Evolutionary conservation across 805 yeast genomes (phyloP), one percentile per base, ranked within the genome.

Genomic region (Lachancea nothofagi): DNA sequence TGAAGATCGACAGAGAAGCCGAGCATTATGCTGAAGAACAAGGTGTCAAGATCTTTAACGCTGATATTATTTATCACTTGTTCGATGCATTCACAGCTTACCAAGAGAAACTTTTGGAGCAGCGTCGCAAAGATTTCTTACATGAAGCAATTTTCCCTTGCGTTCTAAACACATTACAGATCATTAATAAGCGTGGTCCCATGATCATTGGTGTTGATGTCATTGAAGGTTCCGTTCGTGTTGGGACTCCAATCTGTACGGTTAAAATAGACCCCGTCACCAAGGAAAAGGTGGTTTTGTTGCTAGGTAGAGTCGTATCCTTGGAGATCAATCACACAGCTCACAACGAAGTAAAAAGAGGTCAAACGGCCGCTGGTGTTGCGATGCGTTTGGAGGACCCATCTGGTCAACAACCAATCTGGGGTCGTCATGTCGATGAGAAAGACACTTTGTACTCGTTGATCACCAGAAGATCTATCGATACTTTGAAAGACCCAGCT

Each of bases 171-270:
- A 93, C 97, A 13, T 66, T 93, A 51, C 97, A 93, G 71, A 86
- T 93, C 60, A 93, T 93, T 65, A 93, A 93, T 80, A 90, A 90
- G 71, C 85, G 98, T 69, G 87, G 89, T 64, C 99, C 99, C 47
- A 93, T 93, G 97, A 89, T 93, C 59, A 85, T 93, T 59, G 99
- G 99, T 78, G 97, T 93, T 43, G 99, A 93, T 61, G 95, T 93
- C 44, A 64, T 77, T 32, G 97, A 93, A 61, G 99, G 99, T 57
- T 71, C 83, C 33, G 74, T 93, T 30, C 78, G 89, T 47, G 65
- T 84, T 30, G 98, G 98, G 43, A 89, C 98, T 5, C 98, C 99
- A 47, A 86, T 93, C 44, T 83, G 95, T 70, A 88, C 90, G 20
- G 97, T 93, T 33, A 88, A 87, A 64, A 69, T 71, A 30, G 96